A percentile compares a stretch with the other conserved stretches of the same genome.
Conservation (phyloP, 495 filamentous ascomycete genomes). For the Hypomontagnella submonticulosa region DNA sequence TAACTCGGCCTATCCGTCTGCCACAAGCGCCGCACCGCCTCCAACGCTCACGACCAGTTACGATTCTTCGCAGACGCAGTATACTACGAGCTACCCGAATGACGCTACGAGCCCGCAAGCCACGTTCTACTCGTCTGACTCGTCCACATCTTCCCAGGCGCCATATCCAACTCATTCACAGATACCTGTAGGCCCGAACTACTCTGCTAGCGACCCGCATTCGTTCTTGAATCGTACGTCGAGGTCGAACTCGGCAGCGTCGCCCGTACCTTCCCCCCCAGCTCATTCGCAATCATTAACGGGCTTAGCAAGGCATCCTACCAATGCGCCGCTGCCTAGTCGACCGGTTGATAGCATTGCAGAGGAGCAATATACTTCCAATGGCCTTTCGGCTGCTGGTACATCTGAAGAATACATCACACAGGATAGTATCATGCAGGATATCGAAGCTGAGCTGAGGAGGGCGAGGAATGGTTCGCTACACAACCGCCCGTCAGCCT, state of each 20-base stretch:
- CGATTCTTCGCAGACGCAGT: slow-evolving; percentile 41
- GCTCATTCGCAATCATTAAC: slow-evolving; percentile 43
- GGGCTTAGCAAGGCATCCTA: slow-evolving; percentile 62
- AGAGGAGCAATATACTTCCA: slow-evolving; percentile 53
- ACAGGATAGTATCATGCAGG: slow-evolving; percentile 64
- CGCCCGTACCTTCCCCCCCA: slow-evolving; percentile 55
- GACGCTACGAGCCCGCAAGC: slow-evolving; percentile 40
- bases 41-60: slow-evolving; percentile 32
- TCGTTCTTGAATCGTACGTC: slow-evolving; percentile 54
- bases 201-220: slow-evolving; percentile 55
- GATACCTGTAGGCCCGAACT: slow-evolving; percentile 60
- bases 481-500: slow-evolving; percentile 37
- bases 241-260: slow-evolving; percentile 56
- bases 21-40: slow-evolving; percentile 14
- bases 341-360: slow-evolving; percentile 59
- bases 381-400: slow-evolving; percentile 34
- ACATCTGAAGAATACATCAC: slow-evolving; percentile 49
- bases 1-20: slow-evolving; percentile 49
- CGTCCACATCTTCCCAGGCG: slow-evolving; percentile 49
- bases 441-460: slow-evolving; percentile 64
- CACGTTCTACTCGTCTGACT: slow-evolving; percentile 47
- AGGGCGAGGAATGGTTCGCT: slow-evolving; percentile 37
- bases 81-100: slow-evolving; percentile 28
- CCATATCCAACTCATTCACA: slow-evolving; percentile 60
- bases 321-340: slow-evolving; percentile 64